Conservation (phyloP, 768 basidiomycete genomes). For the Wakefieldia striispora region DNA sequence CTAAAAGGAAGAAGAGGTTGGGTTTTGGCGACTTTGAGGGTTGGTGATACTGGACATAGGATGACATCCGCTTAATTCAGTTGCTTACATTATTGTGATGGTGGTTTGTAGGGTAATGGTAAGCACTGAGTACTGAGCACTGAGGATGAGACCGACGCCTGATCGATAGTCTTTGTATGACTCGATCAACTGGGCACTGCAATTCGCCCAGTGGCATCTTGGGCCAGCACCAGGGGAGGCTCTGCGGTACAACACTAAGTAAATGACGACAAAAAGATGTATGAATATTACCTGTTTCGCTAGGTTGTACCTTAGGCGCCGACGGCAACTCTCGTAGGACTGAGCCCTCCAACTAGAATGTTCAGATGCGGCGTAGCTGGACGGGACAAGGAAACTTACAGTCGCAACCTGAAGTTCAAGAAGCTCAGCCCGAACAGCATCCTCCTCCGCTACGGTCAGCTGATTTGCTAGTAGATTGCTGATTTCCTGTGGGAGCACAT, state of each 20-base stretch:
- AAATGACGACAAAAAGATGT: neutral
- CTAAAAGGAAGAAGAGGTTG: constrained; percentile 76
- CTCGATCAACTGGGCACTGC: constrained; percentile 23
- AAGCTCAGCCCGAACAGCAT: constrained; percentile 86
- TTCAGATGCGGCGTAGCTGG: neutral
- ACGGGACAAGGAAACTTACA: constrained; percentile 38
- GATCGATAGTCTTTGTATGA: neutral
- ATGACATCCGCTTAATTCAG: neutral
- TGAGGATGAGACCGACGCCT: neutral
- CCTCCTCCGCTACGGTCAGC: constrained; percentile 88
- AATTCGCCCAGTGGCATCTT: constrained; percentile 10
- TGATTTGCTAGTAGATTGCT: constrained; percentile 80
- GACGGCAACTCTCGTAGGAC: constrained; percentile 47
- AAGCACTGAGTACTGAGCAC: neutral
- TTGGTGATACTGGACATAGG: constrained; percentile 48
- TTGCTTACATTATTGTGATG: constrained; percentile 11
- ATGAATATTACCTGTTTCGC: constrained; percentile 30
- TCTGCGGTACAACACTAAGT: constrained; percentile 10
- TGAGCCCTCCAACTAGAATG: constrained; percentile 30
- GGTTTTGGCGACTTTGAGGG: constrained; percentile 92
- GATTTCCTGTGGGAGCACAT: constrained; percentile 69
- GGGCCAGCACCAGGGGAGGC: neutral
- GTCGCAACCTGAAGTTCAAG: constrained; percentile 60
- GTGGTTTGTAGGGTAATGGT: constrained; percentile 8
- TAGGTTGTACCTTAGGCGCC: constrained; percentile 48